Percentiles rank a stretch among this genome's conserved stretches.
phyloP scores from a whole-genome alignment of 371 early-diverging fungal genomes.

The Thermomucor indicae-seudaticae region DNA sequence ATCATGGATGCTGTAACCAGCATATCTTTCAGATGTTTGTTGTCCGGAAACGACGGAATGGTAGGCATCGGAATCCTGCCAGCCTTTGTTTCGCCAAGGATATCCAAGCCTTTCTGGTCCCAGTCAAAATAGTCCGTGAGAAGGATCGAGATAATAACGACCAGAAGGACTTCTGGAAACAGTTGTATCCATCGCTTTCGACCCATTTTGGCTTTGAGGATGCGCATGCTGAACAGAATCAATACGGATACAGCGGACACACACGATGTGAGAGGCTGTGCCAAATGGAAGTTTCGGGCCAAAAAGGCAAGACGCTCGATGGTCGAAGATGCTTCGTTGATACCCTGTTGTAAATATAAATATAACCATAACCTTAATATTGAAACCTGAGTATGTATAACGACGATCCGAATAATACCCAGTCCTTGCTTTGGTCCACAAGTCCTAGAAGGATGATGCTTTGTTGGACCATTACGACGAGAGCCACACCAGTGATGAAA shows the following conservation, averaged over 20 bases:
- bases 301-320: conserved; percentile 69
- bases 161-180: conserved; percentile 85
- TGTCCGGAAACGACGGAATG: conserved; percentile 51
- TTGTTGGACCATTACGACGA: conserved; percentile 88
- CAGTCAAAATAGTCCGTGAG: conserved; percentile 62
- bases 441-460: conserved; percentile 73
- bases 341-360: conserved; percentile 22
- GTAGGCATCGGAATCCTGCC: conserved; percentile 60
- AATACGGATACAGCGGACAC: conserved; percentile 66
- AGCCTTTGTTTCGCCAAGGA: conserved; percentile 69
- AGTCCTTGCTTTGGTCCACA: conserved; percentile 29
- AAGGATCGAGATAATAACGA: conserved; percentile 67
- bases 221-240: conserved; percentile 58
- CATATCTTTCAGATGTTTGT: conserved; percentile 60
- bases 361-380: background rate
- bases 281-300: conserved; percentile 38
- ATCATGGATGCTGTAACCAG: conserved; percentile 67
- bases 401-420: conserved; percentile 5
- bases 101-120: conserved; percentile 66
- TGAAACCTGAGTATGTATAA: background rate
- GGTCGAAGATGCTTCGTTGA: conserved; percentile 68
- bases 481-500: conserved; percentile 91
- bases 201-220: conserved; percentile 53
- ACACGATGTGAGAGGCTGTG: conserved; percentile 64
- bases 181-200: conserved; percentile 58